phyloP scores from a whole-genome alignment of 2,329 filamentous ascomycete species.

The Aureobasidium sp. region DNA sequence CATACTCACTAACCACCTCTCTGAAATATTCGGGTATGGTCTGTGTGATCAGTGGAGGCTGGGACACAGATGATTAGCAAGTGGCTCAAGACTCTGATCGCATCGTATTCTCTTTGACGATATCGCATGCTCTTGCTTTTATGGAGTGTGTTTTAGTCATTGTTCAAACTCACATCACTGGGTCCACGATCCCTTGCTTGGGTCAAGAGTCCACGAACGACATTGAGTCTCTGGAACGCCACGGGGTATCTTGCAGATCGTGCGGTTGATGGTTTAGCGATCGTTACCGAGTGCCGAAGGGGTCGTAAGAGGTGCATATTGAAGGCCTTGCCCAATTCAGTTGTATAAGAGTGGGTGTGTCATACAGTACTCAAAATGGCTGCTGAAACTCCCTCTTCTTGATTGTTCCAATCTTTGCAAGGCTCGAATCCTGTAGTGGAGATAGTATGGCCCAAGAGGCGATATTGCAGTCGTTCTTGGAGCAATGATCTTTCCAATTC shows the following conservation, averaged over 20 bases:
- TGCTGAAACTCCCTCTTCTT: not conserved
- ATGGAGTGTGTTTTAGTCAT: not conserved
- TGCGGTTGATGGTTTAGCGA: not conserved
- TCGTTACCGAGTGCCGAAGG: not conserved
- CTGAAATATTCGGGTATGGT: conserved; percentile 70
- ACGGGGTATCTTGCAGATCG: not conserved
- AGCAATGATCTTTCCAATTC: not conserved
- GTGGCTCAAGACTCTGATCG: not conserved
- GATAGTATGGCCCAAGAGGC: not conserved
- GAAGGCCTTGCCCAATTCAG: not conserved
- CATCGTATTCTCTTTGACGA: not conserved
- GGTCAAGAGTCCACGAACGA: conserved; percentile 4
- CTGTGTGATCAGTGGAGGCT: conserved; percentile 60
- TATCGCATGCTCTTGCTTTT: not conserved
- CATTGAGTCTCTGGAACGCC: not conserved
- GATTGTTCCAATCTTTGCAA: not conserved
- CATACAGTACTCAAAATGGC: not conserved
- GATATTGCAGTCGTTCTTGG: not conserved
- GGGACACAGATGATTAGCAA: not conserved
- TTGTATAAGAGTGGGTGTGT: too few relatives aligned
- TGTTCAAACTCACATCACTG: conserved; percentile 1
- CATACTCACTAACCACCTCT: conserved; percentile 55
- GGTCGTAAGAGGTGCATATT: not conserved
- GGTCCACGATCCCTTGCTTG: conserved; percentile 12
- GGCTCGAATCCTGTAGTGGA: not conserved